Conservation (phyloP, 2,329 filamentous ascomycete genomes). For the Magnaporthales sp. region DNA sequence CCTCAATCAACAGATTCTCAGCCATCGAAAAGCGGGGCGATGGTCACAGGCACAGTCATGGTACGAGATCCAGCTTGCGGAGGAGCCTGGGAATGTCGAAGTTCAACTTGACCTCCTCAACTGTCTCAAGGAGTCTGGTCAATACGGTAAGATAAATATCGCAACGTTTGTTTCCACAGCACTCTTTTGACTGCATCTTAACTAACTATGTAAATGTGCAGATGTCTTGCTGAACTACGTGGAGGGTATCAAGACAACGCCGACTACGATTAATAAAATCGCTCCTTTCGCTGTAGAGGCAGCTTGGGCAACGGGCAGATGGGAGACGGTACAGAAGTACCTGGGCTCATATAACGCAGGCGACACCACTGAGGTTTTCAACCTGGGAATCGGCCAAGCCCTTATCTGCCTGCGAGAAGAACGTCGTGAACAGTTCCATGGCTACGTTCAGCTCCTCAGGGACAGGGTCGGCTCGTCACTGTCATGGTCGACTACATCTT, state of each 20-base stretch:
- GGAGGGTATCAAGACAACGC: slow-evolving; percentile 58
- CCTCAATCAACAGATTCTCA: slow-evolving; percentile 85
- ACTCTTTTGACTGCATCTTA: not conserved
- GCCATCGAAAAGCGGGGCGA: slow-evolving; percentile 84
- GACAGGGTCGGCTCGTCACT: slow-evolving; percentile 65
- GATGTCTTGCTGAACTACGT: slow-evolving; percentile 82
- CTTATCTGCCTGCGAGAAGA: slow-evolving; percentile 50
- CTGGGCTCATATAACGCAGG: slow-evolving; percentile 43
- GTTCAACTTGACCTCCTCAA: slow-evolving; percentile 76
- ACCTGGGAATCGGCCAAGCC: slow-evolving; percentile 66
- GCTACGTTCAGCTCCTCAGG: slow-evolving; percentile 55
- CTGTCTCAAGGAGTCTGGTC: slow-evolving; percentile 90
- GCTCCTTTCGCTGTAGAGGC: slow-evolving; percentile 84
- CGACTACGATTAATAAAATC: slow-evolving; percentile 49
- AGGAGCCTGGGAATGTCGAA: slow-evolving; percentile 67
- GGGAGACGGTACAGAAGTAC: slow-evolving; percentile 65
- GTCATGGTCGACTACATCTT: slow-evolving; percentile 68
- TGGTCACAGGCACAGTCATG: slow-evolving; percentile 96
- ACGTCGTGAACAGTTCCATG: slow-evolving; percentile 40
- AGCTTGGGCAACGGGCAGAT: slow-evolving; percentile 81
- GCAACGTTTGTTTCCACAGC: not conserved
- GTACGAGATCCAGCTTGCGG: slow-evolving; percentile 85
- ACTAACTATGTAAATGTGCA: slow-evolving; percentile 25
- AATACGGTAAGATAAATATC: slow-evolving; percentile 57
- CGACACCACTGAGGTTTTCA: slow-evolving; percentile 59